Base-by-base conservation (phyloP, 208 protist species). In the Herpetomonas samuelpessoai region DNA sequence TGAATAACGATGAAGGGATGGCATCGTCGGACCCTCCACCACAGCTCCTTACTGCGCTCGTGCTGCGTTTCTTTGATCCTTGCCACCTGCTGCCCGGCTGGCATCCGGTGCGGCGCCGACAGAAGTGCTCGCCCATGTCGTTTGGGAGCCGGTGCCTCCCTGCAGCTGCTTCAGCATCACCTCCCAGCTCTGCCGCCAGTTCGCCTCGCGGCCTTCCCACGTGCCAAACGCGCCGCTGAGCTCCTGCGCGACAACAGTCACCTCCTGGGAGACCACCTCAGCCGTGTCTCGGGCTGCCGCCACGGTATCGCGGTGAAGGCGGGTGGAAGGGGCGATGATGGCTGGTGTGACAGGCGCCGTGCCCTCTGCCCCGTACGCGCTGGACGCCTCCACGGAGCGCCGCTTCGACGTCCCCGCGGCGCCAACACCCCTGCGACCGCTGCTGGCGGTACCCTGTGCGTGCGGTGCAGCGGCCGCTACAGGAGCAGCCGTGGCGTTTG, bases 181-280 rank as follows among this genome's bases (percentile, higher is more conserved):
- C 1, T 46, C 56, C 88, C 88, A 94, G 27, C 68, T 83, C 31
- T 83, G 65, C 38, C 49, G 35, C 71, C 83, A 87, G 64, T 79
- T 65, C 24, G 35, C 59, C 62, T 91, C 88, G 16, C 79, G 71
- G 24, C 73, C 65, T 54, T 65, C 57, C 79, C 77, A 90, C 22
- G 74, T 58, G 18, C 57, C 59, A 51, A 94, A 91, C 14, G 73
- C 51, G 0, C 63, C 71, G 47, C 57, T 79, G 29, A 79, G 53
- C n/a, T 76, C 63, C 24, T 57, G 59, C 7, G 70, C 79, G 9
- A 80, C 79, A 21, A 82, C 74, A 27, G 58, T 49, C 27, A 68
- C 74, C 16, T 68, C 73, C 59, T 51, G 39, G 24, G 68, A 62
- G 4, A 92, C 74, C 16, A 62, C 55, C 51, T 75, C 59, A 16